Conservation (phyloP, 2,329 filamentous ascomycete genomes). For the Basipetospora chlamydospora region DNA sequence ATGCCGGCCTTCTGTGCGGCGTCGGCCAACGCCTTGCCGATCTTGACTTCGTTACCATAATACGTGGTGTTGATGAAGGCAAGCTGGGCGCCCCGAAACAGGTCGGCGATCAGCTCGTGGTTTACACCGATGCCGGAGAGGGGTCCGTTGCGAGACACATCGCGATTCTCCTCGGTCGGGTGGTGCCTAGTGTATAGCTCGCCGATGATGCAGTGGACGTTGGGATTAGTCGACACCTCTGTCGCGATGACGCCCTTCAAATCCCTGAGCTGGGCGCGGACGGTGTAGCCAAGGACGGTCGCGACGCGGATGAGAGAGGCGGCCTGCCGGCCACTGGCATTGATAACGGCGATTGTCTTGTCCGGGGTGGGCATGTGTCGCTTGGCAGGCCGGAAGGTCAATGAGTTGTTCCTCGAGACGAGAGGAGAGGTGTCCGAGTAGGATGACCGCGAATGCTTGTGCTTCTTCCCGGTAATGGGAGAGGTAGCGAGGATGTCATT, state of each 20-base stretch:
- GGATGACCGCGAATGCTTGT: constrained; percentile 48
- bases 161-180: constrained; percentile 26
- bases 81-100: constrained; percentile 73
- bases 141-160: constrained; percentile 54
- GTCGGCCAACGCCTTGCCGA: constrained; percentile 77
- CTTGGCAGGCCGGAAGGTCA: constrained; percentile 46
- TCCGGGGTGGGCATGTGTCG: constrained; percentile 43
- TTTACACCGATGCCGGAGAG: constrained; percentile 55
- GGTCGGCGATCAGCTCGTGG: constrained; percentile 53
- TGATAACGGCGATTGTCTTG: constrained; percentile 88
- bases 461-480: constrained; percentile 21
- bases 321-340: constrained; percentile 88
- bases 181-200: constrained; percentile 45
- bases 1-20: constrained; percentile 74
- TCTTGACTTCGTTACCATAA: constrained; percentile 84
- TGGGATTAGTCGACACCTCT: constrained; percentile 69
- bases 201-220: constrained; percentile 51
- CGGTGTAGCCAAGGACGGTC: constrained; percentile 82
- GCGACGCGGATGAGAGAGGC: constrained; percentile 91
- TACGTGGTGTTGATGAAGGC: constrained; percentile 98
- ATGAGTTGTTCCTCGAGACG: constrained; percentile 42
- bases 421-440: constrained; percentile 46
- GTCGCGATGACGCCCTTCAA: constrained; percentile 76
- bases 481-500: constrained; percentile 6
- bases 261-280: constrained; percentile 82